Evolutionary conservation across 2,329 filamentous ascomycete genomes (phyloP), one percentile per base, ranked within the genome.

Genomic region (Colletotrichum limetticola): DNA sequence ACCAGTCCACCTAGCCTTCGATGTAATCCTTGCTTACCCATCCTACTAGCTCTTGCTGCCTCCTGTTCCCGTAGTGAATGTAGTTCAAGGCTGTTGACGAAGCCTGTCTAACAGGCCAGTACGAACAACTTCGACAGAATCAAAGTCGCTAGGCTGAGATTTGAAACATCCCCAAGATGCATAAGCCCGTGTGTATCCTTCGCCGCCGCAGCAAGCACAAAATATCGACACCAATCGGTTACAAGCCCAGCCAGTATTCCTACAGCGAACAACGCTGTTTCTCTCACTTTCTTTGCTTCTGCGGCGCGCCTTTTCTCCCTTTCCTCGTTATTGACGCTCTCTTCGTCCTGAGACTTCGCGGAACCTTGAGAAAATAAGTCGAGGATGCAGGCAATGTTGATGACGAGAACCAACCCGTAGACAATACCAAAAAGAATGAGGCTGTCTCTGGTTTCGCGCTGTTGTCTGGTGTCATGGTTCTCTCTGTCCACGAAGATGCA

Each of bases 221-320:
- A 46, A 19, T 30, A 56, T 32, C 61, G 57, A 46, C 57, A 62
- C 66, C 66, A 68, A 22, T 55, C 6, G 19, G 46, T 56, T 7
- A 52, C n/a, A n/a, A 56, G 2, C 49, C 49, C 49, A 11, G 16
- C 9, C 9, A 55, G 28, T 4, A 64, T 4, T 12, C 24, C 6
- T 2, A 11, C 49, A 14, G 46, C 49, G 1, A 28, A n/a, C 1
- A 56, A 3, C 1, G 22, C 14, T n/a, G 61, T 22, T 35, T 24
- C 24, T 8, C n/a, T 52, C 16, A 11, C 19, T 12, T 30, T 19
- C 24, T 62, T 24, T 12, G 5, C 7, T 26, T 53, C 28, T 6
- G 42, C 28, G 0, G 60, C 26, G 6, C n/a, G 22, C 22, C 16
- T 16, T 1, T 42, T 28, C n/a, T 42, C 28, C 11, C 7, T 52